These are phyloP conservation scores for Plasmodium coatneyi DNA, from an alignment of 169 alveolate species.

Conservation along the genomic window DNA sequence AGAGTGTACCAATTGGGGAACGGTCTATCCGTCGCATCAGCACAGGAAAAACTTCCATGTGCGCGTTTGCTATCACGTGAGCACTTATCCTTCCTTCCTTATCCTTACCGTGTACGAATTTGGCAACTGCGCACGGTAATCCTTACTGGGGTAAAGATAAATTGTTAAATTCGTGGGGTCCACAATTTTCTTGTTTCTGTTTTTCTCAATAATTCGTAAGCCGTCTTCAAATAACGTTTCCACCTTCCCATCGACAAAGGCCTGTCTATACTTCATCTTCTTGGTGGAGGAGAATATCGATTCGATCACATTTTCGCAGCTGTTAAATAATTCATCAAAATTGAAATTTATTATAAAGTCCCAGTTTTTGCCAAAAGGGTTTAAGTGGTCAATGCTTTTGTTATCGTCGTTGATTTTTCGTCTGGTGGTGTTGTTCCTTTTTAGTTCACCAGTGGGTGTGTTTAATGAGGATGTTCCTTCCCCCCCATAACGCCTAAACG, in stretches of 20 bases:
- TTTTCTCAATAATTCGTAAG: slow-evolving; percentile 71
- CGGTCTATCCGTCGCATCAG: not conserved
- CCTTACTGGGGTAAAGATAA: slow-evolving; percentile 68
- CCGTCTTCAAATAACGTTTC: slow-evolving; percentile 76
- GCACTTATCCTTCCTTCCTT: not conserved
- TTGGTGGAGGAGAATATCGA: slow-evolving; percentile 57
- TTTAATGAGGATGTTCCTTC: not conserved
- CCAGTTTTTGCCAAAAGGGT: slow-evolving; percentile 75
- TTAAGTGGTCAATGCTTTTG: not conserved
- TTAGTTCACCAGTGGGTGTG: not conserved
- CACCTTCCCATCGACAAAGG: slow-evolving; percentile 74
- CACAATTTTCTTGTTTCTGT: slow-evolving; percentile 70
- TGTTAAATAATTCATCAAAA: slow-evolving; percentile 69
- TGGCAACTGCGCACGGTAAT: slow-evolving; percentile 52
- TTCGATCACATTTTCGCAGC: slow-evolving; percentile 72
- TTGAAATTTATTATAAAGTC: slow-evolving; percentile 53
- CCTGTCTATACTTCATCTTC: slow-evolving; percentile 75
- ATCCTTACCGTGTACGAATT: slow-evolving; percentile 70
- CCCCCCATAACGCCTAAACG: not conserved
- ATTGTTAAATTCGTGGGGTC: slow-evolving; percentile 47
- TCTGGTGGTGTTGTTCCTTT: not conserved
- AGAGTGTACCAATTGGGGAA: not conserved
- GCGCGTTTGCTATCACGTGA: not conserved
- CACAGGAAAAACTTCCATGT: not conserved
- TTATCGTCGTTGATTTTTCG: not conserved